phyloP scores from a whole-genome alignment of 116 monocot species.

The Cymodocea nodosa region DNA sequence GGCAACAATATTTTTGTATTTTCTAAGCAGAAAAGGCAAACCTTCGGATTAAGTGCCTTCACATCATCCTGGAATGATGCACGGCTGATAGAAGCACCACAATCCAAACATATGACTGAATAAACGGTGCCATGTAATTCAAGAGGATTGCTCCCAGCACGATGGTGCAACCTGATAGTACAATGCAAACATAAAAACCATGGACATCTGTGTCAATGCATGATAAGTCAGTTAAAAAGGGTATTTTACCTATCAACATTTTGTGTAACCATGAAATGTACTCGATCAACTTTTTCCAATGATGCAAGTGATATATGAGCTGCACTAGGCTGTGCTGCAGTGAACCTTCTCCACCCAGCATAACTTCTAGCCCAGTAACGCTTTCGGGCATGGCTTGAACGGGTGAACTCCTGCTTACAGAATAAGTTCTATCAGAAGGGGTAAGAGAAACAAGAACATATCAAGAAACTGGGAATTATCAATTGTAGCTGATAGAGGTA shows the following conservation, averaged over 20 bases:
- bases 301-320: constrained; percentile 57
- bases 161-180: constrained; percentile 78
- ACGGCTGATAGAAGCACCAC: constrained; percentile 48
- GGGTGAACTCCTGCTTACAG: constrained; percentile 58
- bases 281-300: constrained; percentile 68
- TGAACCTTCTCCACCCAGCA: constrained; percentile 98
- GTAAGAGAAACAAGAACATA: not conserved
- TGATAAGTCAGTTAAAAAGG: not conserved
- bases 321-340: constrained; percentile 67
- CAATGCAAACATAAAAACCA: not conserved
- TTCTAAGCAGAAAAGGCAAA: constrained; percentile 5
- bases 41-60: constrained; percentile 87
- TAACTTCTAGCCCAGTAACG: constrained; percentile 98
- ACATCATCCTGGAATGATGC: constrained; percentile 82
- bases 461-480: not conserved
- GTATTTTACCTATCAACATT: constrained; percentile 70
- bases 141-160: constrained; percentile 83
- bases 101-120: constrained; percentile 79
- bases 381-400: constrained; percentile 54
- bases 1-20: not conserved
- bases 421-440: not conserved
- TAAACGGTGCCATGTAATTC: constrained; percentile 94
- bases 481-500: too few relatives aligned
- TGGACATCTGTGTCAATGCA: not conserved
- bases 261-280: constrained; percentile 81